Evolutionary conservation across 352 stramenopile genomes (phyloP).

Genomic region (Proteromonas lacertae): DNA sequence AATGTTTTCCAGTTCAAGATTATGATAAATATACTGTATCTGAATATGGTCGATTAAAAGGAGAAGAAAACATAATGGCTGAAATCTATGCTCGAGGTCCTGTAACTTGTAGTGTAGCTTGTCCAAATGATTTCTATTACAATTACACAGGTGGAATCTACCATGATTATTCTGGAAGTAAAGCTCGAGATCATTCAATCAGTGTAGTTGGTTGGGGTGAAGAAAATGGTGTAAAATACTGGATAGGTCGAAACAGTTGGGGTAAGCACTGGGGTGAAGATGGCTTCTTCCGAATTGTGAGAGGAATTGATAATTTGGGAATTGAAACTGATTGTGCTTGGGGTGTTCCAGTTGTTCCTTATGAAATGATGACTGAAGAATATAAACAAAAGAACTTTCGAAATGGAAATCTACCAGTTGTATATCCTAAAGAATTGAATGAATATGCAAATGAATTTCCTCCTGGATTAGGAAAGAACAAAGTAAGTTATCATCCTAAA

Average conservation of each 20-base stretch:
- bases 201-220: not conserved
- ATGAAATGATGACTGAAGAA: too few species aligned
- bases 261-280: constrained; percentile 1
- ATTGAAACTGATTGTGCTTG: too few species aligned
- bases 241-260: constrained; percentile 1
- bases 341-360: too few species aligned
- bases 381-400: too few species aligned
- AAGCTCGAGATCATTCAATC: not conserved
- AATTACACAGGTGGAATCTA: not conserved
- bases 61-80: constrained; percentile 47
- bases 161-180: not conserved
- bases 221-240: constrained; percentile 1
- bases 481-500: too few species aligned
- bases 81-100: constrained; percentile 53
- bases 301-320: not conserved
- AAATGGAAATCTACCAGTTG: too few species aligned
- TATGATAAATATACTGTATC: constrained; percentile 51
- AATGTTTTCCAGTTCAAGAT: too few species aligned
- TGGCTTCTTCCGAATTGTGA: constrained; percentile 2
- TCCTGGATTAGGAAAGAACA: too few species aligned
- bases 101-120: constrained; percentile 48
- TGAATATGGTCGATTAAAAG: constrained; percentile 35
- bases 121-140: not conserved
- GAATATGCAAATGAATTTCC: too few species aligned
- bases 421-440: too few species aligned